phyloP scores from a whole-genome alignment of 805 yeast species.

The Sugiyamaella mastotermitis region DNA sequence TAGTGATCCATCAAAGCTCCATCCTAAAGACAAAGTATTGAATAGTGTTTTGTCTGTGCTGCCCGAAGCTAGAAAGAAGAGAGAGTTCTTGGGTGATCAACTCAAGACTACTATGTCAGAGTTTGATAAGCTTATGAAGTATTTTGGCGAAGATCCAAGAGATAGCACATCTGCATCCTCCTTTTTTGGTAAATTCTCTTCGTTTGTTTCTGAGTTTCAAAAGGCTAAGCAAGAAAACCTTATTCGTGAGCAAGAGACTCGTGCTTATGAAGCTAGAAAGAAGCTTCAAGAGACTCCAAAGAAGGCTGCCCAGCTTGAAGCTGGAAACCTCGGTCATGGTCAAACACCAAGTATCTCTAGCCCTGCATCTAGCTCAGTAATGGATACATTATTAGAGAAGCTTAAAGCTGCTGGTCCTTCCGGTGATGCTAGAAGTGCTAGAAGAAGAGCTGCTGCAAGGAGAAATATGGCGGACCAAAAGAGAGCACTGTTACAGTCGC shows the following conservation, averaged over 20 bases:
- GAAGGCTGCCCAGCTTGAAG: slow-evolving; percentile 23
- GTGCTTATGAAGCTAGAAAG: slow-evolving; percentile 71
- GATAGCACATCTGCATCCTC: slow-evolving; percentile 62
- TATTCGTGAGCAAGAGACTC: slow-evolving; percentile 74
- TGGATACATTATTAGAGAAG: slow-evolving; percentile 83
- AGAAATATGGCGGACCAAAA: slow-evolving; percentile 46
- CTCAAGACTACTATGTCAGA: slow-evolving; percentile 56
- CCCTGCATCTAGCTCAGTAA: slow-evolving; percentile 40
- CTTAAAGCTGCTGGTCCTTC: slow-evolving; percentile 80
- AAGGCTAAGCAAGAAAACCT: slow-evolving; percentile 75
- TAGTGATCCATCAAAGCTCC: slow-evolving; percentile 70
- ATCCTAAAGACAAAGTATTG: slow-evolving; percentile 75
- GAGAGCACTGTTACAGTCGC: slow-evolving; percentile 17
- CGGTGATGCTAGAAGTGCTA: slow-evolving; percentile 70
- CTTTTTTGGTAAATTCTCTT: slow-evolving; percentile 75
- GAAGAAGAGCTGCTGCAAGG: slow-evolving; percentile 73
- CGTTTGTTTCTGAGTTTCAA: slow-evolving; percentile 72
- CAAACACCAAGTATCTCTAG: slow-evolving; percentile 6
- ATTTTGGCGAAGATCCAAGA: slow-evolving; percentile 82
- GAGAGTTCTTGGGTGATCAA: slow-evolving; percentile 58
- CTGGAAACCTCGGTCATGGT: slow-evolving; percentile 16
- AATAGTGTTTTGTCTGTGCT: slow-evolving; percentile 56
- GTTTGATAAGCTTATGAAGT: slow-evolving; percentile 66
- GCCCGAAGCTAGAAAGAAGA: slow-evolving; percentile 70
- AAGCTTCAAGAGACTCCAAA: slow-evolving; percentile 48